A percentile compares a stretch with the other conserved stretches of the same genome.
phyloP scores from a whole-genome alignment of 73 alveolate genomes.

The Diophrys sp. region DNA sequence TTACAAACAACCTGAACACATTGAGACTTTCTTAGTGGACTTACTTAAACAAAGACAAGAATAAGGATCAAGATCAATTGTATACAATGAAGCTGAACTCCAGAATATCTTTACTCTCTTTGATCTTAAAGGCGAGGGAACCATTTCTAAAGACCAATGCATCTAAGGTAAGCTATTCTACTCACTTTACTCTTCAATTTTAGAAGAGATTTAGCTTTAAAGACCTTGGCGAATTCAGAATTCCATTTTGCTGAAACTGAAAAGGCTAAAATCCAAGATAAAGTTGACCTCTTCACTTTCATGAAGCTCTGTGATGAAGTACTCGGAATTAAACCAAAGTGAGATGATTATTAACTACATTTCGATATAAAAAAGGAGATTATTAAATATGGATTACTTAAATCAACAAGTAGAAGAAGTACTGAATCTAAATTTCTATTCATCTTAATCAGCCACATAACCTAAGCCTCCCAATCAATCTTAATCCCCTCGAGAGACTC shows the following conservation, averaged over 20 bases:
- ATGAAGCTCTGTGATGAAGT: constrained; percentile 63
- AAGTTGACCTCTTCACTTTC: constrained; percentile 57
- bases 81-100: constrained; percentile 68
- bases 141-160: constrained; percentile 60
- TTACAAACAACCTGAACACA: constrained; percentile 71
- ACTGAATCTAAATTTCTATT: too few relatives aligned
- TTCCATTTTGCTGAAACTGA: constrained; percentile 47
- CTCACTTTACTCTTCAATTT: too few relatives aligned
- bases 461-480: too few relatives aligned
- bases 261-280: constrained; percentile 49
- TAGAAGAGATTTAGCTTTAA: constrained; percentile 35
- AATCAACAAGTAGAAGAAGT: too few relatives aligned
- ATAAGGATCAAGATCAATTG: constrained; percentile 59
- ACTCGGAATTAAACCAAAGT: constrained; percentile 57
- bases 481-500: too few relatives aligned
- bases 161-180: too few relatives aligned
- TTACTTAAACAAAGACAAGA: constrained; percentile 60
- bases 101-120: constrained; percentile 64
- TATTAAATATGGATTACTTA: too few relatives aligned
- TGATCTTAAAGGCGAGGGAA: constrained; percentile 66
- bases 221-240: constrained; percentile 58
- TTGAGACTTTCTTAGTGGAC: constrained; percentile 60
- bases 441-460: too few relatives aligned
- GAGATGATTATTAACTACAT: constrained; percentile 1
- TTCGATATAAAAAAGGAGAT: not conserved